Conservation (phyloP, 495 filamentous ascomycete genomes). For the Cudoniella acicularis region DNA sequence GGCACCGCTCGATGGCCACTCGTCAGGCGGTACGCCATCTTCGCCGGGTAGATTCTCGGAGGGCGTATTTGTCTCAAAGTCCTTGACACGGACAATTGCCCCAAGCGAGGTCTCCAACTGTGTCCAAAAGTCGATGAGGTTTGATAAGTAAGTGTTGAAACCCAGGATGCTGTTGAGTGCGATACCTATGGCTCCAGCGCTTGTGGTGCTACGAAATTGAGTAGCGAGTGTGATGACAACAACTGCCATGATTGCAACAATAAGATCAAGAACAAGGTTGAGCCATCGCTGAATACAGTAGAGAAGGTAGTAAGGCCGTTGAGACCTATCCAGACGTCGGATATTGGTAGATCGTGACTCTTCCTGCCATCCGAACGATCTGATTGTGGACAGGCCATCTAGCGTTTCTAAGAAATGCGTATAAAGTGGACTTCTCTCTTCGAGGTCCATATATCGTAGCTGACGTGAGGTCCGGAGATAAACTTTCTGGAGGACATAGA, state of each 20-base stretch:
- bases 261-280: constrained; percentile 30
- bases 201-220: constrained; percentile 24
- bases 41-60: constrained; percentile 21
- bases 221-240: constrained; percentile 29
- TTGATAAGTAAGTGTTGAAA: constrained; percentile 33
- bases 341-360: constrained; percentile 6
- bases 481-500: constrained; percentile 45
- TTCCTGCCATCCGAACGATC: constrained; percentile 35
- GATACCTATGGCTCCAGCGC: constrained; percentile 35
- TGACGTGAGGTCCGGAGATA: constrained; percentile 56
- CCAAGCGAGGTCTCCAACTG: constrained; percentile 47
- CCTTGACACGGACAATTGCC: constrained; percentile 39
- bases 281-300: constrained; percentile 41
- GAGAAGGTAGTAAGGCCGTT: constrained; percentile 43
- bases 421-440: constrained; percentile 41
- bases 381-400: constrained; percentile 34
- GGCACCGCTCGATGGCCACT: constrained; percentile 29
- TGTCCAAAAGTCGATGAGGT: constrained; percentile 37
- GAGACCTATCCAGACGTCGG: constrained; percentile 31
- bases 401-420: constrained; percentile 40
- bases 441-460: constrained; percentile 53
- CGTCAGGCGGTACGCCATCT: constrained; percentile 22
- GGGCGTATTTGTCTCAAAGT: constrained; percentile 31
- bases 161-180: constrained; percentile 36
- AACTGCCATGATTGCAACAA: constrained; percentile 34